Conservation (phyloP, 2,329 filamentous ascomycete genomes). For the Trichoderma endophyticum region DNA sequence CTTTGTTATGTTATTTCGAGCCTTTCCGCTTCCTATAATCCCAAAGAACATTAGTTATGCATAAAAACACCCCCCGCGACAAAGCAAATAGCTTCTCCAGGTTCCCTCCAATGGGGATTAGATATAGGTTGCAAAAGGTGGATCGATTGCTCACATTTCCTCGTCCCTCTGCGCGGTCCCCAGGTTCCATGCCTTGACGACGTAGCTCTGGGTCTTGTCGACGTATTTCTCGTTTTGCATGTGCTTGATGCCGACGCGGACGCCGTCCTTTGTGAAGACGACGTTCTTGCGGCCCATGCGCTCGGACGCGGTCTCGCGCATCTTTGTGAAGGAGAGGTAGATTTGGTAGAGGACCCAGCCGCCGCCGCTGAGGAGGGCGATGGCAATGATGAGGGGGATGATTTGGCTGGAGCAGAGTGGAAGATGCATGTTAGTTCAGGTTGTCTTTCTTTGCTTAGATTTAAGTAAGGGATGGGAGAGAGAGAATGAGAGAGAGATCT, state of each 20-base stretch:
- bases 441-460: neutral
- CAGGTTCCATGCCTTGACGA: constrained; percentile 65
- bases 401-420: constrained; percentile 47
- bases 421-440: neutral
- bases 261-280: constrained; percentile 70
- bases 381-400: constrained; percentile 63
- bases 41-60: neutral
- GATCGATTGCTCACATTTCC: constrained; percentile 21
- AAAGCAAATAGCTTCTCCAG: neutral
- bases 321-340: constrained; percentile 64
- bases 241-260: constrained; percentile 68
- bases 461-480: neutral
- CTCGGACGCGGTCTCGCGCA: constrained; percentile 62
- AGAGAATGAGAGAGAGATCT: neutral
- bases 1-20: neutral
- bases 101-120: too few relatives aligned
- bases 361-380: constrained; percentile 58
- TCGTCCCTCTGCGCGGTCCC: constrained; percentile 32
- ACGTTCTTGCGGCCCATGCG: constrained; percentile 75
- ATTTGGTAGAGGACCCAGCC: constrained; percentile 70
- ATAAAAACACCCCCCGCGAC: neutral
- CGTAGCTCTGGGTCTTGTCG: constrained; percentile 67
- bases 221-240: constrained; percentile 67
- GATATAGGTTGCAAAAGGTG: too few relatives aligned
- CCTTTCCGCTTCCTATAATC: neutral